Base-by-base conservation (phyloP, 495 filamentous ascomycete genomes). In the Tetracladium setigerum region DNA sequence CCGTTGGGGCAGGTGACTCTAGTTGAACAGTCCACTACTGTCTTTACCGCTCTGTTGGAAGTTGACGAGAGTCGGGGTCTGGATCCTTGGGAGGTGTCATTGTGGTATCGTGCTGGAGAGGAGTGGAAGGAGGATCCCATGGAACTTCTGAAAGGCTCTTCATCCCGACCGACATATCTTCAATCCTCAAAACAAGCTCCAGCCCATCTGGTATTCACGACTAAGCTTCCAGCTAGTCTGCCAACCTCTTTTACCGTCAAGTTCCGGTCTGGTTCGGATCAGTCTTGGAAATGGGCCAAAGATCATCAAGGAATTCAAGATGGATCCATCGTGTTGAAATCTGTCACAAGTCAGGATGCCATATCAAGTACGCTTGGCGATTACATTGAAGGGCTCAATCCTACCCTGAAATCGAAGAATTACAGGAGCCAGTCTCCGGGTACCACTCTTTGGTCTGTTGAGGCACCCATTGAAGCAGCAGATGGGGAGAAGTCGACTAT, bases 231-330 rank as follows among this genome's bases (percentile, higher is more conserved):
- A 14, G 57, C 67, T 2, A 60, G 43, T 42, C 65, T 67, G 0
- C 65, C 70, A 44, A 59, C 81, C 1, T 70, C 66, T 13, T 95
- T 95, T 55, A 95, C 89, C 0, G 56, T 91, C 39, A 87, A 86
- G 44, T 91, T 82, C 56, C 79, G 87, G 8, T 69, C 70, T 11
- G 58, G 62, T 2, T 58, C 67, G 8, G 64, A 67, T 42, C 42
- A 78, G 58, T 51, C 64, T 1, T 95, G 89, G 88, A 80, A 73
- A 46, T 95, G 89, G 89, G 75, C 74, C 11, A 81, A 82, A 46
- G 77, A 87, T 46, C 69, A 77, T 38, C 75, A 75, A 41, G 69
- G 70, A 5, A 52, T 74, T 1, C 63, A 61, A 14, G 82, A 92
- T 55, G 87, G 87, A 4, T 67, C 79, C 30, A 58, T 90, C 14